phyloP scores from a whole-genome alignment of 2,329 filamentous ascomycete species.

The Ceratocystis destructans region DNA sequence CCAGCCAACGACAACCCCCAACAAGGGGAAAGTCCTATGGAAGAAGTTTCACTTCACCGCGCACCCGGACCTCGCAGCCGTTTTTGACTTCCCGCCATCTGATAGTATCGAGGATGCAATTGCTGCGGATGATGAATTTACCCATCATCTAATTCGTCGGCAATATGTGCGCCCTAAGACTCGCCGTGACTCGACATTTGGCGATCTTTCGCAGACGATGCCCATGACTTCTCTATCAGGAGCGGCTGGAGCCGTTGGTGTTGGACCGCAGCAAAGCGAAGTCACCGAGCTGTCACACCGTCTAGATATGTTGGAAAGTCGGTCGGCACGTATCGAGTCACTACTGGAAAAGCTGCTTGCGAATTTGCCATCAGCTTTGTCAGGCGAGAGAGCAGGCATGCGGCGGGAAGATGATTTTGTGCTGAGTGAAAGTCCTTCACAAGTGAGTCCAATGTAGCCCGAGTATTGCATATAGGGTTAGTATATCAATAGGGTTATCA shows the following conservation, averaged over 20 bases:
- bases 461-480: not conserved
- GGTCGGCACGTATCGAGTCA: conserved; percentile 35
- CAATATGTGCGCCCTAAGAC: conserved; percentile 39
- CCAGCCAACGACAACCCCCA: not conserved
- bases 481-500: not conserved
- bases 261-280: conserved; percentile 27
- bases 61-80: conserved; percentile 57
- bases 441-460: not conserved
- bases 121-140: conserved; percentile 44
- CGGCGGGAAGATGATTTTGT: not conserved
- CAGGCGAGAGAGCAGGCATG: not conserved
- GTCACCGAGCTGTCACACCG: conserved; percentile 32
- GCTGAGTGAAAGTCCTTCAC: not conserved
- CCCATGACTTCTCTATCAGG: not conserved
- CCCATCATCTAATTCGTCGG: conserved; percentile 42
- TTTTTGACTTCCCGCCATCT: conserved; percentile 59
- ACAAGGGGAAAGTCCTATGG: conserved; percentile 37
- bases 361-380: not conserved
- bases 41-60: conserved; percentile 54
- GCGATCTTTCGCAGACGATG: conserved; percentile 29
- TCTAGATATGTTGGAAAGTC: conserved; percentile 37
- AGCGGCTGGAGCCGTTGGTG: conserved; percentile 20
- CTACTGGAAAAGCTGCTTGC: conserved; percentile 30
- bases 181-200: conserved; percentile 45
- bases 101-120: conserved; percentile 45